Percentiles rank a stretch among this genome's conserved stretches.
These are phyloP conservation scores for Cryptococcus deneoformans DNA, from an alignment of 1,284 basidiomycete species.

Conservation along the genomic window DNA sequence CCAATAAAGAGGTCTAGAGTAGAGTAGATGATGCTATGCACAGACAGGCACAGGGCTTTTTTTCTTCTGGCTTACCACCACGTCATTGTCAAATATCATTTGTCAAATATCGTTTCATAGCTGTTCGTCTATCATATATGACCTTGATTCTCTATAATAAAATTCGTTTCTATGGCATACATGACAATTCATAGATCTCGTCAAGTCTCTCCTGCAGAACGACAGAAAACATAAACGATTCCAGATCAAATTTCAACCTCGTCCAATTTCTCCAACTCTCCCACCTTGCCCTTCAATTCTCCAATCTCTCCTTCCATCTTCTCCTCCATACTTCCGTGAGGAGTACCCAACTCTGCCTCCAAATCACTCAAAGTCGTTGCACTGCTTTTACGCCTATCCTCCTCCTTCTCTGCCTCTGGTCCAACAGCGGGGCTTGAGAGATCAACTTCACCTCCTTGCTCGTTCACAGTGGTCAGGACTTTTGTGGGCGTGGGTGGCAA, in stretches of 20 bases:
- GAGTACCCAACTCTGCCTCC: conserved; percentile 17
- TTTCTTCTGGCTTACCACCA: too few relatives aligned
- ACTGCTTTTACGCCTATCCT: conserved; percentile 7
- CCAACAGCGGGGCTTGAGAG: conserved; percentile 11
- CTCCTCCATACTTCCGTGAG: conserved; percentile 1
- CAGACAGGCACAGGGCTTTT: too few relatives aligned
- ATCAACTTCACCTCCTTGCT: background rate
- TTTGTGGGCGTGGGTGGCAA: background rate
- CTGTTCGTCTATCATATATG: background rate
- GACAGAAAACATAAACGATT: background rate
- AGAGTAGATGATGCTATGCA: too few relatives aligned
- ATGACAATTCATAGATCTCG: background rate
- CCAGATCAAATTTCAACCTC: conserved; percentile 1
- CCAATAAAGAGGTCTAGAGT: too few relatives aligned
- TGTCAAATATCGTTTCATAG: too few relatives aligned
- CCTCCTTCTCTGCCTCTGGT: conserved; percentile 1
- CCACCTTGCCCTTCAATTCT: background rate
- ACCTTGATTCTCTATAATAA: background rate
- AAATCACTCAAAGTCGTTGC: conserved; percentile 15
- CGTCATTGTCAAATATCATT: too few relatives aligned
- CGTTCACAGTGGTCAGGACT: background rate
- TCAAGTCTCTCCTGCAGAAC: background rate
- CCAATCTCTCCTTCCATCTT: background rate
- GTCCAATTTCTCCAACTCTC: background rate
- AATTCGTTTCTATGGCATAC: background rate